These are phyloP conservation scores for Aspergillus sp. DNA, from an alignment of 2,329 filamentous ascomycete genomes.

Conservation along the genomic window DNA sequence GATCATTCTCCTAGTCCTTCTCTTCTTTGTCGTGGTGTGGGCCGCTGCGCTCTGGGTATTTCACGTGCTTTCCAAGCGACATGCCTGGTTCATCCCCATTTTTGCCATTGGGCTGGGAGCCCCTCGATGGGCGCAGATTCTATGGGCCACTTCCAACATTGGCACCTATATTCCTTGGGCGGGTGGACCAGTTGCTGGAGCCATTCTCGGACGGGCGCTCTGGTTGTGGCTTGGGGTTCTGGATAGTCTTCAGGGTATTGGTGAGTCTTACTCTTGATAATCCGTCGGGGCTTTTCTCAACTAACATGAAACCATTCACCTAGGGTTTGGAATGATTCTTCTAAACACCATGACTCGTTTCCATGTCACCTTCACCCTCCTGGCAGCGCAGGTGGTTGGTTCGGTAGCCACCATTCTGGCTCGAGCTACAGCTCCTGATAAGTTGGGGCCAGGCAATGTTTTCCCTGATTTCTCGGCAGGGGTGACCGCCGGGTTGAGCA, in stretches of 20 bases:
- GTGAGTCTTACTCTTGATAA: neutral
- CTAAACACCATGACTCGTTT: slow-evolving; percentile 63
- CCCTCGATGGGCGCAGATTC: slow-evolving; percentile 67
- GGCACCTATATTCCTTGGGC: slow-evolving; percentile 65
- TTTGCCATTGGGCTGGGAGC: slow-evolving; percentile 66
- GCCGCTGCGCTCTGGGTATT: slow-evolving; percentile 48
- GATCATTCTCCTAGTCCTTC: slow-evolving; percentile 53
- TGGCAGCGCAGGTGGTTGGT: slow-evolving; percentile 50
- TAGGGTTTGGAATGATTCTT: slow-evolving; percentile 67
- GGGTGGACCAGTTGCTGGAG: slow-evolving; percentile 53
- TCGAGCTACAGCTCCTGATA: slow-evolving; percentile 60
- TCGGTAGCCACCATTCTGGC: slow-evolving; percentile 63
- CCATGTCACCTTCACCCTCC: slow-evolving; percentile 39
- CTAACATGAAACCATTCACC: neutral
- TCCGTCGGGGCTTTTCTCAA: too few species aligned
- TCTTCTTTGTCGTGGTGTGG: slow-evolving; percentile 59
- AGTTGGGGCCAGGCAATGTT: slow-evolving; percentile 59
- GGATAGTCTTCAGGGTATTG: slow-evolving; percentile 63
- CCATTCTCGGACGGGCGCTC: slow-evolving; percentile 57
- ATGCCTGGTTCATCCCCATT: slow-evolving; percentile 66
- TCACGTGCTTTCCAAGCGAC: slow-evolving; percentile 56
- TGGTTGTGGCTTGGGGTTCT: slow-evolving; percentile 69
- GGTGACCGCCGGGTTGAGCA: neutral
- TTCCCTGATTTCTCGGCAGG: slow-evolving; percentile 53
- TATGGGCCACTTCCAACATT: slow-evolving; percentile 62